Evolutionary conservation across 176 grass and related monocot species (phyloP).

Genomic region (Cenchrus americanus): DNA sequence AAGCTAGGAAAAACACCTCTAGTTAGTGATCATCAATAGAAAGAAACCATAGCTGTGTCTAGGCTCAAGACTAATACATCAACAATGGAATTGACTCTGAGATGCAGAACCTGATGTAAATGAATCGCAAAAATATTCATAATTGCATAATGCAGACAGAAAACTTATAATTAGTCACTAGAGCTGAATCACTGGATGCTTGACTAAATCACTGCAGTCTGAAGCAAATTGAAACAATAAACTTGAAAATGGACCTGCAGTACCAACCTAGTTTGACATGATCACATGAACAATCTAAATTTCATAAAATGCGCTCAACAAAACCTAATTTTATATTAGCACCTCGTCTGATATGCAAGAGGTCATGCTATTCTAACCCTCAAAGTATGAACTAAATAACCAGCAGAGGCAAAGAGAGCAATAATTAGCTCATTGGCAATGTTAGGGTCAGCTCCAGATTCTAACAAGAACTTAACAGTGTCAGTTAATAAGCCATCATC

Average conservation of each 20-base stretch:
- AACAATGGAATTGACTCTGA: neutral
- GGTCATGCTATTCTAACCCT: neutral
- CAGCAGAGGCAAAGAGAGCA: neutral
- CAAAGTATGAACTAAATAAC: neutral
- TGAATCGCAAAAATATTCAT: neutral
- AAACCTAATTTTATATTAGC: neutral
- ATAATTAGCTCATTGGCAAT: neutral
- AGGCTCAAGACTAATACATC: neutral
- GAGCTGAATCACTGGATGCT: neutral
- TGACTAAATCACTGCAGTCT: neutral
- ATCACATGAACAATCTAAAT: neutral
- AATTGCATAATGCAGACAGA: neutral
- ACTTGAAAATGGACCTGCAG: neutral
- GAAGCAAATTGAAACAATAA: neutral
- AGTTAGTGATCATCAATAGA: neutral
- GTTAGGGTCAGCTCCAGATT: slow-evolving; percentile 44
- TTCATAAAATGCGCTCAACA: neutral
- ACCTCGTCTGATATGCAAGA: neutral
- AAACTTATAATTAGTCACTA: neutral
- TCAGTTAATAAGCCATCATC: slow-evolving; percentile 31
- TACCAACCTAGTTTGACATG: neutral
- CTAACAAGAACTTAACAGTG: slow-evolving; percentile 32
- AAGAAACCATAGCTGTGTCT: neutral
- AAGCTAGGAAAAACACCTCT: neutral
- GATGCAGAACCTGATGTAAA: neutral